Base-by-base conservation (phyloP, 306 rosid species). In the Cyamopsis tetragonoloba region DNA sequence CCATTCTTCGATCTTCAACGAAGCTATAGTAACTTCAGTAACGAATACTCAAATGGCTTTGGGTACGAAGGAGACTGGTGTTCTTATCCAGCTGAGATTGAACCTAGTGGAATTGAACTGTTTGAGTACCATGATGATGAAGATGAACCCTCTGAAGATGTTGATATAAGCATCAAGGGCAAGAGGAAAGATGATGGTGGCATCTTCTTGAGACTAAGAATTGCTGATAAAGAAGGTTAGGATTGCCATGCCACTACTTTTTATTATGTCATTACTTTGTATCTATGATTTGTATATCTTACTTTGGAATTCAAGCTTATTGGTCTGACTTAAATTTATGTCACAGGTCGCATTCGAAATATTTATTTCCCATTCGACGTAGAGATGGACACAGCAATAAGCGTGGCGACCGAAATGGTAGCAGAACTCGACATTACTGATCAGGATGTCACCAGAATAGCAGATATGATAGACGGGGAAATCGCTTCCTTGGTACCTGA, bases 371-470 rank as follows among this genome's bases (percentile, higher is more conserved):
- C 92, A 3, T 93, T 93, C 35, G 96, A 93, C 80, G 58, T 83
- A 51, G 89, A 88, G 78, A 80, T 22, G 14, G 99, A 89, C 83
- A 93, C 99, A 58, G 96, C 99, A 70, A 66, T 89, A 32, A 88
- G 90, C 4, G 99, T 93, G 53, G 96, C 99, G 12, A 80, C 97
- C 2, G 99, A 93, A 80, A 93, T 93, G 99, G 89, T 90, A 50
- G 96, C 95, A 20, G 99, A 93, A 38, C 88, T 93, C 0, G 96
- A 90, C 77, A 90, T 93, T 15, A 90, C 88, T 0, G 97, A 93
- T 72, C 99, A 86, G 70, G 96, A 93, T 77, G 96, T 83, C 39
- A 89, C 86, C 42, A 71, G 89, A 53, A 92, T 92, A 82, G 96
- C 98, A 6, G 96, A 87, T 66, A 92, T 86, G 98, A 92, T 92